Percentiles rank a stretch among this genome's conserved stretches.
Conservation (phyloP, 2,329 filamentous ascomycete species). For the Apiospora aurea region DNA sequence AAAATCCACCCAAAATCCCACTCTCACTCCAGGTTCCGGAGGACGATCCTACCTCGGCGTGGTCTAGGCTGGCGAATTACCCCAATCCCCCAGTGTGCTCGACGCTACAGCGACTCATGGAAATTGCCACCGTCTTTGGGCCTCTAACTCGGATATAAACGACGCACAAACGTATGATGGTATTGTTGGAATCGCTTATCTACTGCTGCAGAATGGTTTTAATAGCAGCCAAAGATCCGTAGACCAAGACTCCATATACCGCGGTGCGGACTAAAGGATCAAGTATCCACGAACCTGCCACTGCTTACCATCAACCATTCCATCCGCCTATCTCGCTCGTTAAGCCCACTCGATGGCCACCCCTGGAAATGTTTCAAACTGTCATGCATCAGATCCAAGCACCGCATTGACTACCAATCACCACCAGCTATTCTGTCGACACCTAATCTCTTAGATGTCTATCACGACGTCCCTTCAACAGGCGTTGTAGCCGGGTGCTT, state of each 20-base stretch:
- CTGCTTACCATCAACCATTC: neutral
- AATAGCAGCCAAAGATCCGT: neutral
- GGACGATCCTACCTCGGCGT: neutral
- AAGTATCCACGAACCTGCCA: no score
- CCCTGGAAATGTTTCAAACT: no score
- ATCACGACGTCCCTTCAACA: no score
- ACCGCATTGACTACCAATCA: no score
- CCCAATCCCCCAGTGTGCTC: neutral
- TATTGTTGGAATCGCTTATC: neutral
- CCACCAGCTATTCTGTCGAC: no score
- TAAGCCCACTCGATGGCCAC: no score
- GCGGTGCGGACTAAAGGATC: neutral
- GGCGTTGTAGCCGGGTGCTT: constrained; percentile 9
- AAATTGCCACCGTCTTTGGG: neutral
- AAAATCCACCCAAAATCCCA: neutral
- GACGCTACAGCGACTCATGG: neutral
- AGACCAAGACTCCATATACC: neutral
- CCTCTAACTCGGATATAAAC: neutral
- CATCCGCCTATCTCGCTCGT: neutral
- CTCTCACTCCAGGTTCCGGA: neutral
- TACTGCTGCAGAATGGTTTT: neutral
- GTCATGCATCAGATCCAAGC: no score
- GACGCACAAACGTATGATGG: neutral
- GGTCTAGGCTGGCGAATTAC: neutral
- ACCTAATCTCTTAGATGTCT: no score